Evolutionary conservation across 208 protist species (phyloP), one percentile per base, ranked within the genome.

Genomic region (Acanthamoeba rhysodes): DNA sequence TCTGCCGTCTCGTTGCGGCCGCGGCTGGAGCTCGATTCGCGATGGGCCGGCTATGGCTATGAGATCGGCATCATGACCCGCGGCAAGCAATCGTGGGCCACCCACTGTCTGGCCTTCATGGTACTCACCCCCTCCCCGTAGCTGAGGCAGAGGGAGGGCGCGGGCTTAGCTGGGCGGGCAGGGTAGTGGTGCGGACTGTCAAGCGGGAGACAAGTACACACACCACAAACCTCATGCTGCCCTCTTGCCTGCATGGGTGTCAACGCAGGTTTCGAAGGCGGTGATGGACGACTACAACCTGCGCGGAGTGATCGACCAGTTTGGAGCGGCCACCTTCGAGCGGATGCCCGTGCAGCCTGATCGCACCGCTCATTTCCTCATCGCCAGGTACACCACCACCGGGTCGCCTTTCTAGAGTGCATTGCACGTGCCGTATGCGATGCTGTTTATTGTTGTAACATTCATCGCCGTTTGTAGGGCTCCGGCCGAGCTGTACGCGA

Each of bases 201-300:
- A 59, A 24, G 55, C 20, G 53, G n/a, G n/a, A n/a, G 1, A 45
- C 45, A 48, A 48, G 45, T 48, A 7, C 4, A 48, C 8, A 68
- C 24, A 14, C 62, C 24, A 12, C 62, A 32, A 24, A 8, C 16
- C 62, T 68, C 18, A 29, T 12, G 24, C 32, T 29, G 9, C 18
- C 24, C 24, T 32, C 62, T 29, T 20, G 62, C 24, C 12, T 10
- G 16, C n/a, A 20, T 48, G 45, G 45, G 10, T 48, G 45, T 12
- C 10, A 48, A 48, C 2, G 45, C 41, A 84, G 74, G 74, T 84
- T 24, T 84, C 74, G 2, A 84, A 84, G 74, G 74, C 74, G 2
- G 32, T 84, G 24, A 84, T 84, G 74, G 74, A 84, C 45, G 74
- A 84, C 32, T 84, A 84, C 74, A 84, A 84, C 74, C 37, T 84